phyloP scores from a whole-genome alignment of 2,329 filamentous ascomycete species.

The Bipolaris victoriae region DNA sequence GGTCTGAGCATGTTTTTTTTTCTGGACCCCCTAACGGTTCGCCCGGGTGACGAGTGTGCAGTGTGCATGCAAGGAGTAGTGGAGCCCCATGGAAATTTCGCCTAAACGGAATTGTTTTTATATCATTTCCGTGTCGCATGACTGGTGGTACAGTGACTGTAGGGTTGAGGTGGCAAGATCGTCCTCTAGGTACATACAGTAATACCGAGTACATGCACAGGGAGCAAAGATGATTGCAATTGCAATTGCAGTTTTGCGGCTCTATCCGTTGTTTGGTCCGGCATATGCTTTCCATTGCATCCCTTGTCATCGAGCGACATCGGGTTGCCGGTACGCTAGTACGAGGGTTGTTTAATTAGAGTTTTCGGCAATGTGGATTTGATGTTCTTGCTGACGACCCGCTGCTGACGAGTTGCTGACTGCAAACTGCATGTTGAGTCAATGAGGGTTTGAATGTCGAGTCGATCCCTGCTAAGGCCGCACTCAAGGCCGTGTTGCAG shows the following conservation, averaged over 20 bases:
- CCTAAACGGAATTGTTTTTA: neutral
- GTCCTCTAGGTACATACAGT: neutral
- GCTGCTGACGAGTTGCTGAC: neutral
- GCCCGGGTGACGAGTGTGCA: neutral
- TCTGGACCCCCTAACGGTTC: neutral
- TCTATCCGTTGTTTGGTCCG: conserved; percentile 14
- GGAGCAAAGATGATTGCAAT: neutral
- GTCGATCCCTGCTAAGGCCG: neutral
- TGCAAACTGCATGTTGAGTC: neutral
- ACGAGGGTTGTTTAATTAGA: conserved; percentile 2
- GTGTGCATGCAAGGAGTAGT: neutral
- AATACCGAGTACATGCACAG: neutral
- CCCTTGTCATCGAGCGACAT: conserved; percentile 5
- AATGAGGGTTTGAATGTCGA: neutral
- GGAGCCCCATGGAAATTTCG: neutral
- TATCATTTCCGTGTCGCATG: neutral
- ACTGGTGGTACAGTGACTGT: neutral
- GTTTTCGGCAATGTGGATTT: neutral
- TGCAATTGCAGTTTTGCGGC: conserved; percentile 12
- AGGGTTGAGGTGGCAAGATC: neutral
- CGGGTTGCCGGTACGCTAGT: conserved; percentile 1
- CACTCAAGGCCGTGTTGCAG: conserved; percentile 2
- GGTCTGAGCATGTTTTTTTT: neutral
- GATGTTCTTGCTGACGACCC: neutral
- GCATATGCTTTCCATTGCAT: conserved; percentile 3